These are phyloP conservation scores for Acanthochlamys bracteata DNA, from an alignment of 106 monocot genomes.

Conservation along the genomic window DNA sequence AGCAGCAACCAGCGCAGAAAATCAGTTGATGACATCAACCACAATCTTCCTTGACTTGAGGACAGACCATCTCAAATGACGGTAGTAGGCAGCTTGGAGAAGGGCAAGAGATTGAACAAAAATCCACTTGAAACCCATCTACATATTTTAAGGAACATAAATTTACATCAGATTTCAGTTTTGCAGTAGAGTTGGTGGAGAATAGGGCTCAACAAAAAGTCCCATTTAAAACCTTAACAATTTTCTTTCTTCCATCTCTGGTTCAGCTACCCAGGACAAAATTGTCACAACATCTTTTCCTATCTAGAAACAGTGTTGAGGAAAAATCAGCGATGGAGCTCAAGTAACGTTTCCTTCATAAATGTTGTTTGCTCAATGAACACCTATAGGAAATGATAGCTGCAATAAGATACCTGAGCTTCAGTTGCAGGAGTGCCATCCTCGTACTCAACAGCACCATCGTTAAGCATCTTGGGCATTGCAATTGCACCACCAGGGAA, in stretches of 20 bases:
- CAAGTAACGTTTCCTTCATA: not conserved
- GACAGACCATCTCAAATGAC: constrained; percentile 72
- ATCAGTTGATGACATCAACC: constrained; percentile 72
- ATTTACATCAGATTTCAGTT: not conserved
- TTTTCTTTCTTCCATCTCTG: constrained; percentile 93
- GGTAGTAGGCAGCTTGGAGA: constrained; percentile 82
- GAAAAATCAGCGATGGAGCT: not conserved
- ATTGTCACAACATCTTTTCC: constrained; percentile 95
- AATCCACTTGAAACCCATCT: constrained; percentile 97
- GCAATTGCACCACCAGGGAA: constrained; percentile 96
- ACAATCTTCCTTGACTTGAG: constrained; percentile 70
- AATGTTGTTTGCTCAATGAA: no score
- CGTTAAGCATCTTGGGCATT: constrained; percentile 97
- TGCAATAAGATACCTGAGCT: constrained; percentile 44
- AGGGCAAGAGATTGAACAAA: constrained; percentile 73
- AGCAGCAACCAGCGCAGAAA: not conserved
- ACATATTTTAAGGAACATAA: not conserved
- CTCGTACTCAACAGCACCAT: constrained; percentile 94
- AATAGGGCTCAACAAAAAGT: not conserved
- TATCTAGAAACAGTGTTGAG: constrained; percentile 42
- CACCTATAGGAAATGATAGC: not conserved
- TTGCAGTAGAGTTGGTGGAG: not conserved
- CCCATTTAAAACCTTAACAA: constrained; percentile 34
- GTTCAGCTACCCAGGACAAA: constrained; percentile 90
- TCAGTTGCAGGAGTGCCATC: constrained; percentile 93